Percentiles rank a stretch among this genome's conserved stretches.
Conservation (phyloP, 352 stramenopile genomes). For the Globisporangium okanoganense region DNA sequence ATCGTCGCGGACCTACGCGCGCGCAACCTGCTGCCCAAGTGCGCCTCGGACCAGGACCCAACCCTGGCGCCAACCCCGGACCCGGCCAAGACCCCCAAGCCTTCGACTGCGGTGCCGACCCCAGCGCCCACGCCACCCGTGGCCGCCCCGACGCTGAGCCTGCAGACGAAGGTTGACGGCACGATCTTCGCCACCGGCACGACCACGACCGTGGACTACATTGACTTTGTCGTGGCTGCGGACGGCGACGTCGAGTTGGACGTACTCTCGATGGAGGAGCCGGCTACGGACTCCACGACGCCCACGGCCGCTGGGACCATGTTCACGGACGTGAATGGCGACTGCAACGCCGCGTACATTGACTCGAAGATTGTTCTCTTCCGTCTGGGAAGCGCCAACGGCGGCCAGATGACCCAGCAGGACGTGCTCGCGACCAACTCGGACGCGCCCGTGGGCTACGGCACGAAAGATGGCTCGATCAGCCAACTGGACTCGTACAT, state of each 20-base stretch:
- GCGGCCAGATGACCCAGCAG: conserved; percentile 14
- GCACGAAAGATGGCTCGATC: conserved; percentile 43
- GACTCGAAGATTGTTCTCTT: conserved; percentile 66
- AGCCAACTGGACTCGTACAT: conserved; percentile 59
- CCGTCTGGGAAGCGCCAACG: conserved; percentile 19
- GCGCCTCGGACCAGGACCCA: conserved; percentile 25
- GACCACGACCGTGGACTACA: conserved; percentile 58
- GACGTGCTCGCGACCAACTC: conserved; percentile 38
- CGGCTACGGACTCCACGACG: neutral
- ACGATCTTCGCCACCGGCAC: conserved; percentile 58
- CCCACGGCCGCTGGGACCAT: neutral
- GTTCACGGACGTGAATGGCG: conserved; percentile 58
- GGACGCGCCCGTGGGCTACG: conserved; percentile 40
- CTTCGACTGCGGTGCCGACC: conserved; percentile 18
- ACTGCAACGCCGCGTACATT: conserved; percentile 69
- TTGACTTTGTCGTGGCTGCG: conserved; percentile 45
- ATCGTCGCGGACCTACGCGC: conserved; percentile 49
- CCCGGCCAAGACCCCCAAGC: conserved; percentile 11
- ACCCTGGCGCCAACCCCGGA: conserved; percentile 14
- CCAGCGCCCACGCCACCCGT: conserved; percentile 7
- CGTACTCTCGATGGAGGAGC: conserved; percentile 59
- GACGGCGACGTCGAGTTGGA: conserved; percentile 49
- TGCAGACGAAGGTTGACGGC: conserved; percentile 39
- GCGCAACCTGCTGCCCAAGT: conserved; percentile 36
- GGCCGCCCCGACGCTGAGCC: conserved; percentile 10